A percentile compares a stretch with the other conserved stretches of the same genome.
These are phyloP conservation scores for Penicillium macrosclerotiorum DNA, from an alignment of 495 filamentous ascomycete genomes.

Conservation along the genomic window DNA sequence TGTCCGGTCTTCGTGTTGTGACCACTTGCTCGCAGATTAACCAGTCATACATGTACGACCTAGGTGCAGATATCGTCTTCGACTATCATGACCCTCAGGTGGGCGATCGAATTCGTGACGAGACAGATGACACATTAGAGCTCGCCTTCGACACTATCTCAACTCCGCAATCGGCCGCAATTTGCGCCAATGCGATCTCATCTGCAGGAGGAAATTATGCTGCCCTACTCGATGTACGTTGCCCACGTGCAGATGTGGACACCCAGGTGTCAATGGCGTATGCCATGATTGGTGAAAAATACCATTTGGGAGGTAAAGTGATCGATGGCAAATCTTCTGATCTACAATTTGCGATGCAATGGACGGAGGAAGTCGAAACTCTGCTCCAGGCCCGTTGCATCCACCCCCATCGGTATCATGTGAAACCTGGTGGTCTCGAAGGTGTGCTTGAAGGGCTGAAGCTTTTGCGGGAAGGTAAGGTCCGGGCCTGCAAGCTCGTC, in stretches of 20 bases:
- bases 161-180: conserved; percentile 24
- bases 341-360: conserved; percentile 38
- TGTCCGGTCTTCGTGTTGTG: conserved; percentile 34
- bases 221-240: conserved; percentile 15
- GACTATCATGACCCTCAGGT: conserved; percentile 35
- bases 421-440: conserved; percentile 39
- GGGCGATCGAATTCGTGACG: conserved; percentile 28
- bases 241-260: conserved; percentile 21
- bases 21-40: conserved; percentile 44
- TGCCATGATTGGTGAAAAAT: conserved; percentile 25
- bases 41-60: conserved; percentile 24
- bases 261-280: conserved; percentile 28
- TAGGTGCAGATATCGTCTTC: conserved; percentile 41
- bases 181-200: conserved; percentile 41
- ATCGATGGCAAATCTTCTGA: no score
- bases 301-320: conserved; percentile 16
- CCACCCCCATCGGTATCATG: conserved; percentile 43
- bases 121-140: conserved; percentile 26
- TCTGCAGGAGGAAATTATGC: conserved; percentile 40
- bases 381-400: conserved; percentile 49
- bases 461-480: conserved; percentile 24
- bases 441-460: conserved; percentile 25
- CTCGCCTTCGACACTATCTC: conserved; percentile 36
- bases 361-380: conserved; percentile 33
- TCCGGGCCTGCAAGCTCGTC: conserved; percentile 28